Conservation (phyloP, 225 moss, liverwort and hornwort species). For the Neckera pumila region DNA sequence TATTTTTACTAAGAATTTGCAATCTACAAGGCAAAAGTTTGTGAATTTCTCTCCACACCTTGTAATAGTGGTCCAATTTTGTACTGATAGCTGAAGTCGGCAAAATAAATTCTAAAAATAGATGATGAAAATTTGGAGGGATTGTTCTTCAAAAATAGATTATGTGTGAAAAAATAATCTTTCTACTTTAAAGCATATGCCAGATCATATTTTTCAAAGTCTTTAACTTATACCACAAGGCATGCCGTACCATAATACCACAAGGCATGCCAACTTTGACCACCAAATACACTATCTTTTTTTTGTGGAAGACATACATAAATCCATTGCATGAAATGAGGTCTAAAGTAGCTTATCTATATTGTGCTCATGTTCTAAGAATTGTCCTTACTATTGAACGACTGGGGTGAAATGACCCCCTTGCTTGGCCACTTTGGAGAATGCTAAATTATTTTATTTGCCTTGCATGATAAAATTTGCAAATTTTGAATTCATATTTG, state of each 20-base stretch:
- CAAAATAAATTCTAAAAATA: not conserved
- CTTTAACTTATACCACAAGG: too few relatives aligned
- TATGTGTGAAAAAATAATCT: not conserved
- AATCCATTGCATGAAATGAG: not conserved
- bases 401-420: too few relatives aligned
- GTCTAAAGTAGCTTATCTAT: rapidly evolving
- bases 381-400: not conserved
- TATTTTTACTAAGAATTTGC: not conserved
- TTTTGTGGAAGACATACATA: not conserved
- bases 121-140: not conserved
- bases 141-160: not conserved
- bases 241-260: too few relatives aligned
- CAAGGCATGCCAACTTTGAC: not conserved
- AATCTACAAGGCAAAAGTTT: not conserved
- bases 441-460: too few relatives aligned
- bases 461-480: too few relatives aligned
- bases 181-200: not conserved
- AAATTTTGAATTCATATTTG: too few relatives aligned
- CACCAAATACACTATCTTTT: not conserved
- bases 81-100: rapidly evolving
- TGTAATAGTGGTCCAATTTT: not conserved
- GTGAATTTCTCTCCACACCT: not conserved
- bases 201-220: not conserved
- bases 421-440: too few relatives aligned
- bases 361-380: not conserved